Conservation (phyloP, 2,329 filamentous ascomycete genomes). For the Xylaria hypoxylon region DNA sequence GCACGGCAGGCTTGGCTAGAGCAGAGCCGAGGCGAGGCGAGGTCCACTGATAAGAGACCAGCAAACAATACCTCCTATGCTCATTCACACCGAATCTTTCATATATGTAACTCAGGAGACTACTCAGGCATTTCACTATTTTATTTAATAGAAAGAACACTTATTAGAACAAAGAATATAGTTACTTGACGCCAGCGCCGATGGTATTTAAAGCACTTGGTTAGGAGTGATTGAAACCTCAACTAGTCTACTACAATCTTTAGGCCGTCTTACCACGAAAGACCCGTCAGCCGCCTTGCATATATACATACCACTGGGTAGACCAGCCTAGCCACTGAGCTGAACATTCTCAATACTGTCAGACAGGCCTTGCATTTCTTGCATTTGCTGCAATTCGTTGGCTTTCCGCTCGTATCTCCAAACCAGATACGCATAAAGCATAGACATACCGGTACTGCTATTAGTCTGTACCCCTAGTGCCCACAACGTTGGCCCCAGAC, state of each 20-base stretch:
- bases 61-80: not conserved
- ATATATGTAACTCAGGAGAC: too few species aligned
- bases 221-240: not conserved
- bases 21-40: slow-evolving; percentile 21
- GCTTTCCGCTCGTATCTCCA: not conserved
- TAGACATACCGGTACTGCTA: not conserved
- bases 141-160: too few species aligned
- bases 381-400: not conserved
- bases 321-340: not conserved
- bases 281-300: too few species aligned
- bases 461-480: not conserved
- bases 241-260: not conserved
- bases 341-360: not conserved
- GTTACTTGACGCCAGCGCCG: too few species aligned
- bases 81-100: too few species aligned
- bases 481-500: not conserved
- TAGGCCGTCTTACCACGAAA: too few species aligned
- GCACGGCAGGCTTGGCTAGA: slow-evolving; percentile 4
- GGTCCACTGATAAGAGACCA: slow-evolving; percentile 1
- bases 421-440: slow-evolving; percentile 10
- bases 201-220: too few species aligned
- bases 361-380: not conserved
- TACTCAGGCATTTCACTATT: too few species aligned
- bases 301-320: not conserved
- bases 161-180: too few species aligned